phyloP scores from a whole-genome alignment of 805 yeast genomes.

The Candida maesae region DNA sequence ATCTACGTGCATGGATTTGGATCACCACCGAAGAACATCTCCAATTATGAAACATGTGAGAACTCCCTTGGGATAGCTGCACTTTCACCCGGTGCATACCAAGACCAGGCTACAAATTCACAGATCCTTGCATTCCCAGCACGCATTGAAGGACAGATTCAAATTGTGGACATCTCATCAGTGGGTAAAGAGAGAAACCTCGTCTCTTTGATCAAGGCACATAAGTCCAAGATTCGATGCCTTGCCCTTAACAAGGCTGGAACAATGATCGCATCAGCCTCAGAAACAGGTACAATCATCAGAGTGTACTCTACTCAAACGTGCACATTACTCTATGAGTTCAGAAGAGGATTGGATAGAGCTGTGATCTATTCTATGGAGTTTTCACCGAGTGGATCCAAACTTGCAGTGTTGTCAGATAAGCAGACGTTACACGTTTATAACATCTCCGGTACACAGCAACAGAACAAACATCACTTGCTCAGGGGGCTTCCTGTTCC shows the following conservation, averaged over 20 bases:
- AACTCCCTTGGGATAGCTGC: slow-evolving; percentile 27
- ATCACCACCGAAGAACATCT: slow-evolving; percentile 66
- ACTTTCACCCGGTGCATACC: slow-evolving; percentile 25
- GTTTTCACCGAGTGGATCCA: slow-evolving; percentile 71
- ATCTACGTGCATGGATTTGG: slow-evolving; percentile 78
- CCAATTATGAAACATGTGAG: slow-evolving; percentile 27
- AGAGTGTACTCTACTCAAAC: slow-evolving; percentile 66
- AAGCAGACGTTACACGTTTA: slow-evolving; percentile 87
- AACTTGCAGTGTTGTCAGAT: slow-evolving; percentile 82
- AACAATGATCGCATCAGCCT: slow-evolving; percentile 71
- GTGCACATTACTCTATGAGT: slow-evolving; percentile 73
- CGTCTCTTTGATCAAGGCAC: slow-evolving; percentile 73
- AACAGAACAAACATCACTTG: slow-evolving; percentile 57
- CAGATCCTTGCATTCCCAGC: slow-evolving; percentile 77
- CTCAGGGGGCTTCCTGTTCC: slow-evolving; percentile 54
- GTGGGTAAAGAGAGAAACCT: slow-evolving; percentile 58
- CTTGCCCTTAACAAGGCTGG: slow-evolving; percentile 63
- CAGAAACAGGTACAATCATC: slow-evolving; percentile 77
- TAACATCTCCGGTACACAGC: slow-evolving; percentile 41
- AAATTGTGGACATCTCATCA: slow-evolving; percentile 70
- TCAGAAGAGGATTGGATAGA: slow-evolving; percentile 84
- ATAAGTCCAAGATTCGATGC: slow-evolving; percentile 60
- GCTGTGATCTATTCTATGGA: slow-evolving; percentile 81
- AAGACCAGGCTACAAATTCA: slow-evolving; percentile 27
- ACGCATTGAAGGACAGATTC: slow-evolving; percentile 70